A percentile compares a stretch with the other conserved stretches of the same genome.
Evolutionary conservation across 805 yeast genomes (phyloP).

Genomic region (Candida nitratophila): DNA sequence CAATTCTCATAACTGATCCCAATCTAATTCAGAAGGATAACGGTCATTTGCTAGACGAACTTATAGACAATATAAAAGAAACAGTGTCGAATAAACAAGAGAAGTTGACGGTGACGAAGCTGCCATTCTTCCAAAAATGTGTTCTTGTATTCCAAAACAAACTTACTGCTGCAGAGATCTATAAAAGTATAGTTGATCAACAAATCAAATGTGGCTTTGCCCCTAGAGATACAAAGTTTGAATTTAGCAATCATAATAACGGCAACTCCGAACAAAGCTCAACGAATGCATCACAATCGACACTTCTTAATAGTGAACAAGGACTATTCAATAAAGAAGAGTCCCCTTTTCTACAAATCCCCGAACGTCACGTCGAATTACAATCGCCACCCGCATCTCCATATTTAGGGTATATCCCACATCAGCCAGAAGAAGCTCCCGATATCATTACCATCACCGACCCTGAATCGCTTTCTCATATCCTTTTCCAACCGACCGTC

Average conservation of each 20-base stretch:
- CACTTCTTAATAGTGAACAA: no score
- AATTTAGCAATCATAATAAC: neutral
- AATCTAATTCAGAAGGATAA: slow-evolving; percentile 12
- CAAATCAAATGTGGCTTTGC: slow-evolving; percentile 10
- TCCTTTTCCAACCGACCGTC: slow-evolving; percentile 19
- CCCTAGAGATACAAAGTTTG: slow-evolving; percentile 1
- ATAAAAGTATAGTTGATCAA: slow-evolving; percentile 9
- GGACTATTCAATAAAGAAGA: neutral
- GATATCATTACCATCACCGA: slow-evolving; percentile 22
- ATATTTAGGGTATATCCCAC: slow-evolving; percentile 22
- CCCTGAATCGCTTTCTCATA: slow-evolving; percentile 22
- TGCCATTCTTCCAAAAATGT: slow-evolving; percentile 21
- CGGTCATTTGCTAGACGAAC: slow-evolving; percentile 10
- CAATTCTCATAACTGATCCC: slow-evolving; percentile 22
- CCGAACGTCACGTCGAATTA: slow-evolving; percentile 22
- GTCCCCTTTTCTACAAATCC: slow-evolving; percentile 8
- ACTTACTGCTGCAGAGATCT: slow-evolving; percentile 9
- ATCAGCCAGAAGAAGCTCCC: slow-evolving; percentile 25
- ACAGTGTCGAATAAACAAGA: slow-evolving; percentile 10
- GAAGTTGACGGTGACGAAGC: slow-evolving; percentile 11
- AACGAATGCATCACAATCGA: no score
- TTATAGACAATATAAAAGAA: slow-evolving; percentile 8
- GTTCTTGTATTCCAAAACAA: slow-evolving; percentile 18
- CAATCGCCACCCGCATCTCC: slow-evolving; percentile 32
- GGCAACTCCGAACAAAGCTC: neutral